Percentiles rank a stretch among this genome's conserved stretches.
phyloP scores from a whole-genome alignment of 2,329 filamentous ascomycete species.

The Plenodomus tracheiphilus region DNA sequence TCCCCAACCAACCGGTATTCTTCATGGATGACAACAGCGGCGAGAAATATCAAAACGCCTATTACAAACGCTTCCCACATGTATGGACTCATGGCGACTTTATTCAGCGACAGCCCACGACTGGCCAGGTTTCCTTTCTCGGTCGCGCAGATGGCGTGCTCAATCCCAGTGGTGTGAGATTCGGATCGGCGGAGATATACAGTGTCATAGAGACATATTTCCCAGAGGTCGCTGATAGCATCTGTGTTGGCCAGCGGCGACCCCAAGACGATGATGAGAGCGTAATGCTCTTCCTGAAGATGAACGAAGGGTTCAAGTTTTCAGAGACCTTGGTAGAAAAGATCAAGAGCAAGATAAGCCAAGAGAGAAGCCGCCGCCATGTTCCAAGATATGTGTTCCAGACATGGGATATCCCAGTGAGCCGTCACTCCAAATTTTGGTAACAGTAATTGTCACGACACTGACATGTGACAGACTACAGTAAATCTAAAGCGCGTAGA shows the following conservation, averaged over 20 bases:
- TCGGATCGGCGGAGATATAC: slow-evolving; percentile 81
- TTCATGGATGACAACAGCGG: slow-evolving; percentile 52
- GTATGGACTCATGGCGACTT: slow-evolving; percentile 88
- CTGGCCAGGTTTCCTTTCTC: slow-evolving; percentile 66
- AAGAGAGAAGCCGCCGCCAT: slow-evolving; percentile 71
- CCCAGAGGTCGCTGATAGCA: slow-evolving; percentile 67
- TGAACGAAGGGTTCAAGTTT: slow-evolving; percentile 57
- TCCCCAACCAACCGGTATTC: slow-evolving; percentile 71
- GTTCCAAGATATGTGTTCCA: slow-evolving; percentile 79
- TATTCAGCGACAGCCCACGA: slow-evolving; percentile 69
- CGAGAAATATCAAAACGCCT: slow-evolving; percentile 51
- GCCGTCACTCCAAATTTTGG: too few species aligned
- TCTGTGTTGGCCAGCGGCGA: slow-evolving; percentile 78
- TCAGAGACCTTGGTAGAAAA: slow-evolving; percentile 53
- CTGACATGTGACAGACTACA: slow-evolving; percentile 61
- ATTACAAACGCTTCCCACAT: slow-evolving; percentile 53
- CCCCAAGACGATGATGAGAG: slow-evolving; percentile 61
- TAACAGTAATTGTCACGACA: background rate
- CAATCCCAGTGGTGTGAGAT: slow-evolving; percentile 77
- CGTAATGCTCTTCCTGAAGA: slow-evolving; percentile 63
- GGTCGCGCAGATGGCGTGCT: slow-evolving; percentile 77
- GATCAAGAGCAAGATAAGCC: slow-evolving; percentile 67
- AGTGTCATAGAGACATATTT: slow-evolving; percentile 71
- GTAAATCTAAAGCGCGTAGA: slow-evolving; percentile 87
- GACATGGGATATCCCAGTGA: slow-evolving; percentile 77